Percentiles rank a stretch among this genome's conserved stretches.
Conservation (phyloP, 805 yeast genomes). For the Sugiyamaella smithiae region DNA sequence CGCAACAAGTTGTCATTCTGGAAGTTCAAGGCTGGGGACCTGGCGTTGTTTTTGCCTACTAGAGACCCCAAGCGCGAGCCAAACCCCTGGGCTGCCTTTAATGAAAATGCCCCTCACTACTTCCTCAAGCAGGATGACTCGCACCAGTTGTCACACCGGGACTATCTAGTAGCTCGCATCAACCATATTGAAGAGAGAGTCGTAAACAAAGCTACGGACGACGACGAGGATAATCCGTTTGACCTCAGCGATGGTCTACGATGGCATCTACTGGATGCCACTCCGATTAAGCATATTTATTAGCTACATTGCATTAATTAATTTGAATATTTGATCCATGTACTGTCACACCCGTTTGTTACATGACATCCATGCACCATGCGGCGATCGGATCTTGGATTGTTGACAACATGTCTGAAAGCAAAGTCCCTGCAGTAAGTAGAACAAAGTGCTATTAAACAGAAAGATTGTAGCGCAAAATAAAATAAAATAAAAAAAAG, state of each 20-base stretch:
- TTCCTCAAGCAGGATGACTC: constrained; percentile 55
- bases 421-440: constrained; percentile 24
- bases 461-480: too few relatives aligned
- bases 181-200: constrained; percentile 51
- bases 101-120: constrained; percentile 82
- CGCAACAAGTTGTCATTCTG: constrained; percentile 61
- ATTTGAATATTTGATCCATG: neutral
- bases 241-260: constrained; percentile 56
- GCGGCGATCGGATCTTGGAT: neutral
- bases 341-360: neutral
- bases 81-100: constrained; percentile 91
- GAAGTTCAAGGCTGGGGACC: constrained; percentile 67
- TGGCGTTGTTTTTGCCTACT: constrained; percentile 84
- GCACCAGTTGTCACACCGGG: constrained; percentile 44
- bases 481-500: too few relatives aligned
- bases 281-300: constrained; percentile 2
- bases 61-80: constrained; percentile 43
- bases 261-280: constrained; percentile 64
- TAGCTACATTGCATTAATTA: neutral
- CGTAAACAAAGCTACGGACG: constrained; percentile 43
- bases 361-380: too few relatives aligned
- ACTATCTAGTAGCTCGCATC: constrained; percentile 82
- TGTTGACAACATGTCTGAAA: constrained; percentile 18
- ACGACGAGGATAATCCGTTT: constrained; percentile 59
- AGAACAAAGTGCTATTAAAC: neutral